Conservation (phyloP, 2,329 filamentous ascomycete genomes). For the Exserohilum rostratum region DNA sequence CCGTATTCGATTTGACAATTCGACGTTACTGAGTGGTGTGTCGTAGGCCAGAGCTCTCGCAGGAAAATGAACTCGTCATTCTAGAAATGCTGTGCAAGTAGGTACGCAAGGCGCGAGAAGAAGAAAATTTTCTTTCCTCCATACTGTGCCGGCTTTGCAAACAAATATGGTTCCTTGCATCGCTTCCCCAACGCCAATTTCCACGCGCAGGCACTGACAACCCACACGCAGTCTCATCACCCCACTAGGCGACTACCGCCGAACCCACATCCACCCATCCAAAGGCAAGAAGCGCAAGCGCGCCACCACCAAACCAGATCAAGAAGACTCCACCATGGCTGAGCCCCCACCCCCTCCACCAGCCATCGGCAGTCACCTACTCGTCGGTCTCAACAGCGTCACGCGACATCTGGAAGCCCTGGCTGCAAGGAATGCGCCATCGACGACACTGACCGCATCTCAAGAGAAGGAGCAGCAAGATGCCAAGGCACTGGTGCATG, state of each 20-base stretch:
- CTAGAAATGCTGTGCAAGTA: conserved; percentile 72
- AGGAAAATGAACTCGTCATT: conserved; percentile 67
- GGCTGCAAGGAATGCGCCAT: conserved; percentile 35
- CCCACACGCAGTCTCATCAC: conserved; percentile 60
- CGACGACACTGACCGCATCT: conserved; percentile 3
- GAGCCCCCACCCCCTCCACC: conserved; percentile 52
- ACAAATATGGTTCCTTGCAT: not conserved
- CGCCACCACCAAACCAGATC: conserved; percentile 9
- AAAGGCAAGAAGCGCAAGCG: conserved; percentile 62
- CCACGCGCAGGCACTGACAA: not conserved
- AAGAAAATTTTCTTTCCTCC: not conserved
- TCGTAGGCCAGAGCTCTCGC: conserved; percentile 65
- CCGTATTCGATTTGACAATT: not conserved
- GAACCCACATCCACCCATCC: conserved; percentile 60
- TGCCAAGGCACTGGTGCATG: not conserved
- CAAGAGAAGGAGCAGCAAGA: not conserved
- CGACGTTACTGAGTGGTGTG: conserved; percentile 13
- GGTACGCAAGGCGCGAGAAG: conserved; percentile 26
- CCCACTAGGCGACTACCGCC: conserved; percentile 68
- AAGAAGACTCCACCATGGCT: conserved; percentile 5
- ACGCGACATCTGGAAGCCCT: conserved; percentile 63
- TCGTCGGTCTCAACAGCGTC: conserved; percentile 69
- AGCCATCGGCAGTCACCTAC: conserved; percentile 60
- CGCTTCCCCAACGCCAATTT: not conserved
- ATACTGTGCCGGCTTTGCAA: not conserved